A percentile compares a stretch with the other conserved stretches of the same genome.
Conservation (phyloP, 1,139 yeast species). For the Pichia sp. region DNA sequence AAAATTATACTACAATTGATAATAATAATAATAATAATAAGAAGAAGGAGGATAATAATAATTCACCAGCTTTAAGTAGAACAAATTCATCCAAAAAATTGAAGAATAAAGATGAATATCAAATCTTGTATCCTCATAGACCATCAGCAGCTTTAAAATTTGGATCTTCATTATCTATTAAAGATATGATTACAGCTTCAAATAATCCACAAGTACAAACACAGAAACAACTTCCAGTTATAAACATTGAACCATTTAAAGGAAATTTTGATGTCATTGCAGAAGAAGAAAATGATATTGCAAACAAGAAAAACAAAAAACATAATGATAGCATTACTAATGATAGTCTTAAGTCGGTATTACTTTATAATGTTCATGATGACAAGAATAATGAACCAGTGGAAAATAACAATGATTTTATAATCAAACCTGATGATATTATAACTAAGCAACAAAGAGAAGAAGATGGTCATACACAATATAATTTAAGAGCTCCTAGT, state of each 20-base stretch:
- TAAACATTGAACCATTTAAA: slow-evolving; percentile 2
- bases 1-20: not conserved
- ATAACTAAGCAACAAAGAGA: not conserved
- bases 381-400: not conserved
- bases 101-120: slow-evolving; percentile 3
- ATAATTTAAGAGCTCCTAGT: not conserved
- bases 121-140: slow-evolving; percentile 5
- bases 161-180: not conserved
- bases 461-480: not conserved
- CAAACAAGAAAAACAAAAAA: not conserved
- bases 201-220: not conserved
- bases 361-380: not conserved
- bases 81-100: not conserved
- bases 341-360: too few species aligned
- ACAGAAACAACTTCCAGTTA: not conserved
- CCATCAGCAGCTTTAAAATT: not conserved
- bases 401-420: too few species aligned
- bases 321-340: not conserved
- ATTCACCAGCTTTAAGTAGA: not conserved
- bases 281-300: not conserved
- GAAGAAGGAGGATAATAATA: not conserved
- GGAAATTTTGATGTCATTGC: not conserved
- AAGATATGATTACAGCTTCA: too few species aligned
- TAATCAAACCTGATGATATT: too few species aligned
- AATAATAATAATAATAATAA: not conserved